Evolutionary conservation across 2,329 filamentous ascomycete genomes (phyloP).

Genomic region (Pyrenochaeta sp.): DNA sequence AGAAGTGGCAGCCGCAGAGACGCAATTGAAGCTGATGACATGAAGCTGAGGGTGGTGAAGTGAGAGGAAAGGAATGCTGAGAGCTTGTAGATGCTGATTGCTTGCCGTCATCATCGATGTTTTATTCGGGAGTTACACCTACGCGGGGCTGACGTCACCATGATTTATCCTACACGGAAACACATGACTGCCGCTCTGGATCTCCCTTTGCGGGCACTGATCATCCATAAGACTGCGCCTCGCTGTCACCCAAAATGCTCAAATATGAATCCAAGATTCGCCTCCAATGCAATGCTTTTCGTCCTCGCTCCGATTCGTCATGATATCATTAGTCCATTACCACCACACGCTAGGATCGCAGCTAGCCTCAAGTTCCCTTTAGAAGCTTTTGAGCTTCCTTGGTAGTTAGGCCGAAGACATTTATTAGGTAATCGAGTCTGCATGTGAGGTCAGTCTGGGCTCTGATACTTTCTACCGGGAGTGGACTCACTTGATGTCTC

Average conservation of each 20-base stretch:
- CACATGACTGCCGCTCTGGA: constrained; percentile 15
- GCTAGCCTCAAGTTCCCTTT: constrained; percentile 20
- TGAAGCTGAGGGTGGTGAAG: constrained; percentile 14
- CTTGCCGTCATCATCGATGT: constrained; percentile 27
- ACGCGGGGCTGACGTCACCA: constrained; percentile 41
- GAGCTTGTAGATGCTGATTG: constrained; percentile 9
- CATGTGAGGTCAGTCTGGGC: constrained; percentile 5
- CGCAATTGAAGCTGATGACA: constrained; percentile 32
- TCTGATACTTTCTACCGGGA: not conserved
- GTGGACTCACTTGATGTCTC: constrained; percentile 77
- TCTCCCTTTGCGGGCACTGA: constrained; percentile 13
- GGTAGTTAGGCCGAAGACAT: constrained; percentile 65
- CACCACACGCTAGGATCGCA: not conserved
- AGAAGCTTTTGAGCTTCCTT: constrained; percentile 62
- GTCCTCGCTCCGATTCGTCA: constrained; percentile 7
- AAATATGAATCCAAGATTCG: constrained; percentile 13
- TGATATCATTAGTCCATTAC: constrained; percentile 8
- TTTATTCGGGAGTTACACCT: constrained; percentile 19
- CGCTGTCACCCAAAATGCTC: constrained; percentile 8
- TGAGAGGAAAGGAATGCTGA: constrained; percentile 1
- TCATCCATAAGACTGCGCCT: constrained; percentile 12
- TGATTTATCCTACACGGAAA: constrained; percentile 25
- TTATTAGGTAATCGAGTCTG: constrained; percentile 71
- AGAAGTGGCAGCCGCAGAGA: constrained; percentile 33
- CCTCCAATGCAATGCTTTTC: constrained; percentile 29